Evolutionary conservation across 2,329 filamentous ascomycete genomes (phyloP).

Genomic region (Lomentospora prolificans): DNA sequence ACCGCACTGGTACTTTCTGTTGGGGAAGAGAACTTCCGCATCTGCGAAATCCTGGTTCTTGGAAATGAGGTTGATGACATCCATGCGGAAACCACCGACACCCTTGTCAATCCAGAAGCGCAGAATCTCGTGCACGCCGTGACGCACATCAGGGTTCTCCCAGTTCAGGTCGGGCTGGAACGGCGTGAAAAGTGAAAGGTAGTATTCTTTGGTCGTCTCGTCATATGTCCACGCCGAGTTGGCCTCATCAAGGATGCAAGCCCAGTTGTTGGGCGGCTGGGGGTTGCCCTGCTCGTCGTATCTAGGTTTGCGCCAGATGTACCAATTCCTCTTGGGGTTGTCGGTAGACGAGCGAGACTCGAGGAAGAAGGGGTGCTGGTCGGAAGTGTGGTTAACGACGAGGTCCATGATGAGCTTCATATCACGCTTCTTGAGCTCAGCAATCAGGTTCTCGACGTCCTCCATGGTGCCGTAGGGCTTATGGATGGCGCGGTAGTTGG

Average conservation of each 20-base stretch:
- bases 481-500: conserved; percentile 58
- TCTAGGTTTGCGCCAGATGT: conserved; percentile 54
- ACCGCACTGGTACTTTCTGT: conserved; percentile 18
- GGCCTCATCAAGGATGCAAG: conserved; percentile 12
- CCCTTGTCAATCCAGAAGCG: conserved; percentile 66
- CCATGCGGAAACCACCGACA: conserved; percentile 56
- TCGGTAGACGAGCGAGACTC: conserved; percentile 46
- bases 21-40: conserved; percentile 19
- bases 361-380: conserved; percentile 28
- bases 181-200: conserved; percentile 59
- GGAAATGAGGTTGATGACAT: conserved; percentile 59
- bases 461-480: conserved; percentile 58
- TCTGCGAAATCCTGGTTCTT: conserved; percentile 50
- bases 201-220: conserved; percentile 38
- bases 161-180: conserved; percentile 73
- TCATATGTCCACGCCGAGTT: conserved; percentile 40
- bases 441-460: conserved; percentile 55
- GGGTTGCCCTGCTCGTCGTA: conserved; percentile 46
- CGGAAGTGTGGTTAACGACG: conserved; percentile 61
- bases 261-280: conserved; percentile 52
- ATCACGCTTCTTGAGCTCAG: conserved; percentile 47
- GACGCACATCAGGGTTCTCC: conserved; percentile 56
- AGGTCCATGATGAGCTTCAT: conserved; percentile 66
- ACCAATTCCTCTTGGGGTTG: conserved; percentile 55
- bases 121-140: conserved; percentile 59